Evolutionary conservation across 495 filamentous ascomycete genomes (phyloP), one percentile per base, ranked within the genome.

Genomic region (Pseudomonodictys pantanalensis): DNA sequence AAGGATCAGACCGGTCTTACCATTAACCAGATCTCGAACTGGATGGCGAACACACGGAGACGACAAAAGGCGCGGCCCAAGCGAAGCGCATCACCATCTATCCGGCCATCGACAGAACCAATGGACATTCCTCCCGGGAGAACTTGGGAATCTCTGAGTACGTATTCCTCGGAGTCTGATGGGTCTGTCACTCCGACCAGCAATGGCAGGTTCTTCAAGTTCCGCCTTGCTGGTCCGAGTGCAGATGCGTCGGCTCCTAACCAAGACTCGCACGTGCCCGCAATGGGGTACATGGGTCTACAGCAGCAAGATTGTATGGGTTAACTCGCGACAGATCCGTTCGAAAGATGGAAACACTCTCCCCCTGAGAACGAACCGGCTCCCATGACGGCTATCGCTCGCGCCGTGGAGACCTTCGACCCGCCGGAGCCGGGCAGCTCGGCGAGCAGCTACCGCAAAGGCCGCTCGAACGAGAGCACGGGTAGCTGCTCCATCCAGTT

Each of bases 331-430:
- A 41, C 23, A 57, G 54, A 89, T 59, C 90, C 90, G 10, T 71
- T 95, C 45, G 89, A 95, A 73, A 79, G 90, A 78, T 95, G 90
- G 90, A 83, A 88, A 72, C 78, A 86, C 73, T 91, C 88, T 52
- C 90, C 90, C 7, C 90, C 90, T 18, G 89, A 93, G 76, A 80
- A 92, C 77, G 90, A 93, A 84, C 84, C 90, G 42, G 90, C 89
- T 62, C 81, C 87, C 11, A 83, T 89, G 25, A 83, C 82, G 24
- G 90, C 84, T 75, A 93, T 95, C 79, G 83, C 83, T 23, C 81
- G 85, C 60, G 89, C 90, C 64, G 78, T 92, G 52, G 85, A 83
- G 23, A 82, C 80, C 41, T 82, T 64, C 35, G 65, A 69, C 29
- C 53, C 55, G 39, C 65, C 60, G 2, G 65, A 63, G 24, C 32